phyloP scores from a whole-genome alignment of 345 rosid species.

The Populus nigra region DNA sequence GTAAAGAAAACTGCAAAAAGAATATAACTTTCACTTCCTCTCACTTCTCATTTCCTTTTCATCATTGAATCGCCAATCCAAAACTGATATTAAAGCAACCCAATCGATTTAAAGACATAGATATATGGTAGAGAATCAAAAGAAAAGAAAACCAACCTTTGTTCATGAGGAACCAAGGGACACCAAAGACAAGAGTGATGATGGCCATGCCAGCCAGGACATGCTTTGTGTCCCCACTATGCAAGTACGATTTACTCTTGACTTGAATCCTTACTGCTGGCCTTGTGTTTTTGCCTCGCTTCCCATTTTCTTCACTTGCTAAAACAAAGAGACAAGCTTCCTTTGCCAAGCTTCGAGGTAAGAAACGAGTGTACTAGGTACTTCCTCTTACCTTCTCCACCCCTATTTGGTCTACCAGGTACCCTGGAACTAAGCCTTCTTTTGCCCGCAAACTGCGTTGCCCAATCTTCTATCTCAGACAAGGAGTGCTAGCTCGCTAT shows the following conservation, averaged over 20 bases:
- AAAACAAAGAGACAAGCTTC: not conserved
- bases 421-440: too few species aligned
- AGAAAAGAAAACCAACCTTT: constrained; percentile 47
- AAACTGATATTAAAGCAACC: not conserved
- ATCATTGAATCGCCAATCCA: not conserved
- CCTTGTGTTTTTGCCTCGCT: constrained; percentile 32
- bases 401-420: too few species aligned
- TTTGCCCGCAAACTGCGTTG: too few species aligned
- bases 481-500: too few species aligned
- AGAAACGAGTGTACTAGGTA: too few species aligned
- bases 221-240: constrained; percentile 88
- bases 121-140: not conserved
- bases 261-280: constrained; percentile 46
- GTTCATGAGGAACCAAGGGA: constrained; percentile 83
- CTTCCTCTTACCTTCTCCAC: too few species aligned
- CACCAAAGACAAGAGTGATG: constrained; percentile 50
- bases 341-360: too few species aligned
- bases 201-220: constrained; percentile 70
- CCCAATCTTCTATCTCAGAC: too few species aligned
- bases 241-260: constrained; percentile 53
- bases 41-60: not conserved
- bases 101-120: not conserved
- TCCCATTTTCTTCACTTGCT: constrained; percentile 28
- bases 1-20: not conserved
- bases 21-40: not conserved